Percentiles rank a stretch among this genome's conserved stretches.
Evolutionary conservation across 305 asterid species (phyloP).

Genomic region (Stenogyne calaminthoides): DNA sequence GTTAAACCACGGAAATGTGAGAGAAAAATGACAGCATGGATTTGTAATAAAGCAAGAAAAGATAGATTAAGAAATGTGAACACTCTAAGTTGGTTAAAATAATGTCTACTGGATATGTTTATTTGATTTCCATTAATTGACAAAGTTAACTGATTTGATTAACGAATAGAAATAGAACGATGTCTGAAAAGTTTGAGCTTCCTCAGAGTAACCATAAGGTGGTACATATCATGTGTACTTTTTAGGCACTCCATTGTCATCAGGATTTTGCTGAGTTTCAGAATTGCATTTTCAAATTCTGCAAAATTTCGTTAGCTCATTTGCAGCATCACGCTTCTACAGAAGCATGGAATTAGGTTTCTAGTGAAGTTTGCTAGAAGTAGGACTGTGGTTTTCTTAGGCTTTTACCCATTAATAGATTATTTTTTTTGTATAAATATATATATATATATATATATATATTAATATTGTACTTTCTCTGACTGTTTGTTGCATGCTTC

Average conservation of each 20-base stretch:
- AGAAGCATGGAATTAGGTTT: not conserved
- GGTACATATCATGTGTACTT: not conserved
- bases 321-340: slow-evolving; percentile 7
- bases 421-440: not conserved
- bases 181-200: not conserved
- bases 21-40: not conserved
- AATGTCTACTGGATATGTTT: not conserved
- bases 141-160: not conserved
- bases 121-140: not conserved
- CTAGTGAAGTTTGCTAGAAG: not conserved
- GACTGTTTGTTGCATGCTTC: slow-evolving; percentile 29
- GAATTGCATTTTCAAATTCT: slow-evolving; percentile 1
- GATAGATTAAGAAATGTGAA: not conserved
- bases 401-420: not conserved
- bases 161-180: not conserved
- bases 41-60: not conserved
- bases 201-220: not conserved
- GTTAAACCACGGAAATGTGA: not conserved
- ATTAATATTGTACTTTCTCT: not conserved
- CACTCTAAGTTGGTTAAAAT: not conserved
- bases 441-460: no score
- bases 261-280: not conserved
- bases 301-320: not conserved
- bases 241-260: not conserved
- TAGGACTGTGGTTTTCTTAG: slow-evolving; percentile 8